Conservation (phyloP, 2,329 filamentous ascomycete genomes). For the Botrytis aclada region DNA sequence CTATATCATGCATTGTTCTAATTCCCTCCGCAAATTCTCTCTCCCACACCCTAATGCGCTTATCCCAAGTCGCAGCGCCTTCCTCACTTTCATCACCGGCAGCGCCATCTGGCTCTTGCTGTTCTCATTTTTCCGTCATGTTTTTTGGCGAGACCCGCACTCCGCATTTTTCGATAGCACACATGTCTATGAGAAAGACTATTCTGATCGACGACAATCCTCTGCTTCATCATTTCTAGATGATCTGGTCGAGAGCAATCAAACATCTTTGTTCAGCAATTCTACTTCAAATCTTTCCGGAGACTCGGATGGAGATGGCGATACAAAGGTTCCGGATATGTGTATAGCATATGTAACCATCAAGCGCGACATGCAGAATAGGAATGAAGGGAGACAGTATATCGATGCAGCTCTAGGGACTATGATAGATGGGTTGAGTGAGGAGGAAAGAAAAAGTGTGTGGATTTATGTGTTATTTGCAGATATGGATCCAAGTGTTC, state of each 20-base stretch:
- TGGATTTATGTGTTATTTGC: conserved; percentile 5
- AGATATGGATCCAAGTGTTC: conserved; percentile 2
- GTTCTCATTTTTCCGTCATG: conserved; percentile 16
- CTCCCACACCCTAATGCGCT: neutral
- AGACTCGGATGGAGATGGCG: neutral
- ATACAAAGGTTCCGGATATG: conserved; percentile 16
- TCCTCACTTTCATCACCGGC: neutral
- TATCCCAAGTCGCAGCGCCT: neutral
- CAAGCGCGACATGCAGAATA: conserved; percentile 8
- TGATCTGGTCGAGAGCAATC: neutral
- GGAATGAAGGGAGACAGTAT: conserved; percentile 24
- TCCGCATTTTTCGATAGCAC: conserved; percentile 25
- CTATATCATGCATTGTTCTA: neutral
- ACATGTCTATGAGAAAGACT: conserved; percentile 26
- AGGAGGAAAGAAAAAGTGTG: conserved; percentile 25
- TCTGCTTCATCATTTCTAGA: conserved; percentile 22
- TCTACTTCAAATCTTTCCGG: neutral
- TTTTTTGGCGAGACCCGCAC: conserved; percentile 28
- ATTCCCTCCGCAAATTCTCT: neutral
- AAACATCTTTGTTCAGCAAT: neutral
- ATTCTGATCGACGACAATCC: conserved; percentile 22
- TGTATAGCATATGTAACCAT: conserved; percentile 25
- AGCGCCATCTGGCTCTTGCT: conserved; percentile 15
- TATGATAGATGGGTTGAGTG: conserved; percentile 29
- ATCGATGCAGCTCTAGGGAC: conserved; percentile 25